These are phyloP conservation scores for Entomortierella lignicola DNA, from an alignment of 192 early-diverging fungal genomes.

Conservation along the genomic window DNA sequence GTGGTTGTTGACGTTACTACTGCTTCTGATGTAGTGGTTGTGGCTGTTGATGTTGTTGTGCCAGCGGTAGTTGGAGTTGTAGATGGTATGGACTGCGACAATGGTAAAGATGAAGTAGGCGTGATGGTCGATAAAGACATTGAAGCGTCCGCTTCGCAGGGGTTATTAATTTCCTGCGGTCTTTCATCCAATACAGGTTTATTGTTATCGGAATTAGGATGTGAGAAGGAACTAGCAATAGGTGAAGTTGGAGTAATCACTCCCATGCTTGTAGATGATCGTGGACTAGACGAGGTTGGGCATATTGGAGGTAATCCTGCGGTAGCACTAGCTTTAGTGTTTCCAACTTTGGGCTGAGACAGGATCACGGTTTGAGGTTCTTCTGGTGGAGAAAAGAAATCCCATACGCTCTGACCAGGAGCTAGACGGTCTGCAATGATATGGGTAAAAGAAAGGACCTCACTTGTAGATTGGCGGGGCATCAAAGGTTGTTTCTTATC, in stretches of 20 bases:
- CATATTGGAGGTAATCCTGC: not conserved
- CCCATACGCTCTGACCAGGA: slow-evolving; percentile 44
- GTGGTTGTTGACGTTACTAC: slow-evolving; percentile 5
- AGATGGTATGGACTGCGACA: not conserved
- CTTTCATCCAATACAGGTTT: not conserved
- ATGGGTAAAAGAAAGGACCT: slow-evolving; percentile 42
- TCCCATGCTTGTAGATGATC: not conserved
- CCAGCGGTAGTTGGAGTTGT: not conserved
- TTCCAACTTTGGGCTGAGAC: not conserved
- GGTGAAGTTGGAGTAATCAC: not conserved
- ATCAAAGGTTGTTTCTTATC: slow-evolving; percentile 44
- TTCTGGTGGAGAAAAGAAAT: slow-evolving; percentile 34
- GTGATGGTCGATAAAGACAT: not conserved
- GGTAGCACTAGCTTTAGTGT: not conserved
- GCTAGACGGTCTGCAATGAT: slow-evolving; percentile 44
- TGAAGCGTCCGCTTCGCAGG: not conserved
- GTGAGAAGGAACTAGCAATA: not conserved
- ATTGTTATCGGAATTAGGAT: not conserved
- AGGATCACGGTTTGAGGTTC: not conserved
- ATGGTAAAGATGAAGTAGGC: not conserved
- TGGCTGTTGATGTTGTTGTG: not conserved
- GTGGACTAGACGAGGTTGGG: not conserved
- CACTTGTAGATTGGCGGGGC: slow-evolving; percentile 44
- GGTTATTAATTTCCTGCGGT: not conserved
- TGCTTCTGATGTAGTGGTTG: not conserved